Base-by-base conservation (phyloP, 768 basidiomycete species). In the Boletus bicolor region DNA sequence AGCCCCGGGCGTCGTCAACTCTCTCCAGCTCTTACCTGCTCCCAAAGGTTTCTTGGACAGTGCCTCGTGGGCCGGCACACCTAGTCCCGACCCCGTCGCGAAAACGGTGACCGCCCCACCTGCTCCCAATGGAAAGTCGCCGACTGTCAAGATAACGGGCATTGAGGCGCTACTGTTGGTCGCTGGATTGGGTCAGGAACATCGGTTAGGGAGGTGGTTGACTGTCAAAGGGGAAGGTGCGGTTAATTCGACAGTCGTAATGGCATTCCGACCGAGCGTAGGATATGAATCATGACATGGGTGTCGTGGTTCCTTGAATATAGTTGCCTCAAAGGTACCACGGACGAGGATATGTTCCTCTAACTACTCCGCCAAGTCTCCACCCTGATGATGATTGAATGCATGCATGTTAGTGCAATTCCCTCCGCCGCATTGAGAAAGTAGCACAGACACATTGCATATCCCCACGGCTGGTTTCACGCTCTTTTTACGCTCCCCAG, bases 161-260 rank as follows among this genome's bases (percentile, higher is more conserved):
- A 62, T 71, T 32, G 64, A 70, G 43, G 14, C 69, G n/a, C 66
- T 82, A 50, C 72, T 95, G 52, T 68, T 99, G 36, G 82, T 93
- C 15, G 93, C 85, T 7, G 91, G 87, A 10, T 68, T 93, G 17
- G 91, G 89, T 2, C 90, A 94, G 68, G 97, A 99, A 69, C 91
- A 88, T 67, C 82, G 91, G 54, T 69, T 96, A 36, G 96, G 97
- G 2, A 78, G 97, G 59, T 99, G 97, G 96, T 71, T 93, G 66
- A 80, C 76, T 46, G 65, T 90, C 54, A 90, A 88, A 68, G 86
- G 84, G 32, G 76, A 77, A 47, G 88, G 89, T 1, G 84, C 80
- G 0, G 77, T 78, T 61, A 97, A 96, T 72, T 83, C 86, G 7
- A 80, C 89, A 2, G 64, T 89, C 32, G 83, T 93, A 28, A 77